Base-by-base conservation (phyloP, 352 stramenopile genomes). In the Aphanomyces euteiches region DNA sequence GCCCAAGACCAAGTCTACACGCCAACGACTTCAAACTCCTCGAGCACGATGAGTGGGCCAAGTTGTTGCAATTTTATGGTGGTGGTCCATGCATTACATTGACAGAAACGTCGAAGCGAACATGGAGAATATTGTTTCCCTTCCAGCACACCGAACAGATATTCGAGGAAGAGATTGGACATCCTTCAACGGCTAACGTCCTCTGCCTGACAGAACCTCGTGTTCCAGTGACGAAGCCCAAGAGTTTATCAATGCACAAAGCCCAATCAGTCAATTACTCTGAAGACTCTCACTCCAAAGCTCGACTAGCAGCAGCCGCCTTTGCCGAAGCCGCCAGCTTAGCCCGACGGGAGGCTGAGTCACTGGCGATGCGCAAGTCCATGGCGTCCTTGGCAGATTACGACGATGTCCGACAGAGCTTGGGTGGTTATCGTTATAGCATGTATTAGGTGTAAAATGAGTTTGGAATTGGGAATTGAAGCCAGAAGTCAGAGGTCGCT, bases 311-410 rank as follows among this genome's bases (percentile, higher is more conserved):
- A 4, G 64, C 53, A 8, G 64, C 47, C 38, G 64, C 47, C 15
- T 70, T 70, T 40, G 64, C 64, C 4, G 43, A 61, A 36, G 64
- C 64, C 5, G 64, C 64, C 7, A 36, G 36, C 17, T 28, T 39
- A 19, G 64, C 64, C 15, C 48, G 64, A 41, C 36, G 64, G 34
- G 64, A 70, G 21, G 64, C 64, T 10, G 64, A 70, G 36, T 6
- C 5, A 21, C 17, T 70, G 19, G 53, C 64, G 15, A 61, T 45
- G 17, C 48, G 64, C 50, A 70, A 70, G 39, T 70, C 64, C 17
- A 45, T 70, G 12, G 64, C 53, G 10, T 70, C 64, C 4, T 19
- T 70, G 12, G 64, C 64, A 8, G 64, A 70, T 47, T 19, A 63
- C 17, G 64, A 61, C 7, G 54, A 70, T 19, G 21, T 70, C 21